A percentile compares a stretch with the other conserved stretches of the same genome.
Conservation (phyloP, 331 rosid genomes). For the Stylosanthes scabra region DNA sequence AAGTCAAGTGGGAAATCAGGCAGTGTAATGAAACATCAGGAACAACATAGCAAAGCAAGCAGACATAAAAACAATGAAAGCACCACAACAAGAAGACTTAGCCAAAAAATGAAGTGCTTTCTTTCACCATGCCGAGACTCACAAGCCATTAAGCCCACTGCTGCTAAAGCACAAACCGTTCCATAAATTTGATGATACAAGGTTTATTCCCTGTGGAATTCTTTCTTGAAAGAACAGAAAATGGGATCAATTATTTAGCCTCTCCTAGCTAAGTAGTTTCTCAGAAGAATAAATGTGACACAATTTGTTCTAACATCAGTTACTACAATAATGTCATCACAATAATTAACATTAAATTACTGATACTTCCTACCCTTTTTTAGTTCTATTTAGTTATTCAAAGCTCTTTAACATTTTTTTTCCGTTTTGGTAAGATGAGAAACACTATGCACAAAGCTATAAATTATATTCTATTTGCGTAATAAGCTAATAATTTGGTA, state of each 20-base stretch:
- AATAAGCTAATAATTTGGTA: slow-evolving; percentile 10
- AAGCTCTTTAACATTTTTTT: not conserved
- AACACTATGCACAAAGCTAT: not conserved
- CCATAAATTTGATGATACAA: slow-evolving; percentile 40
- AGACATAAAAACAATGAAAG: too few species aligned
- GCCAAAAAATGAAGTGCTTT: slow-evolving; percentile 53
- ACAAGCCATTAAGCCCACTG: slow-evolving; percentile 45
- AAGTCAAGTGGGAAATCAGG: slow-evolving; percentile 37
- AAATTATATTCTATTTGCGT: not conserved
- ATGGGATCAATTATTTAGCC: slow-evolving; percentile 37
- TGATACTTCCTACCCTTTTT: slow-evolving; percentile 6
- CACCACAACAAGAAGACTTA: slow-evolving; percentile 40
- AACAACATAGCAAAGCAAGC: slow-evolving; percentile 39
- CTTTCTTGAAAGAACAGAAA: slow-evolving; percentile 26
- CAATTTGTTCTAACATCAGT: slow-evolving; percentile 39
- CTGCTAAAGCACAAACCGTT: slow-evolving; percentile 35
- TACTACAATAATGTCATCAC: slow-evolving; percentile 33
- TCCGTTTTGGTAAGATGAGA: too few species aligned
- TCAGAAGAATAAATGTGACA: slow-evolving; percentile 14
- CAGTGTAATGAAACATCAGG: slow-evolving; percentile 33
- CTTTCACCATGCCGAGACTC: slow-evolving; percentile 66
- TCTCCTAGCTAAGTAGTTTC: slow-evolving; percentile 20
- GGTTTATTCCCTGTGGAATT: slow-evolving; percentile 34
- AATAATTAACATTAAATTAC: slow-evolving; percentile 17
- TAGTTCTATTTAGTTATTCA: slow-evolving; percentile 21